Base-by-base conservation (phyloP, 140 eudicot genomes). In the Anethum foeniculum region DNA sequence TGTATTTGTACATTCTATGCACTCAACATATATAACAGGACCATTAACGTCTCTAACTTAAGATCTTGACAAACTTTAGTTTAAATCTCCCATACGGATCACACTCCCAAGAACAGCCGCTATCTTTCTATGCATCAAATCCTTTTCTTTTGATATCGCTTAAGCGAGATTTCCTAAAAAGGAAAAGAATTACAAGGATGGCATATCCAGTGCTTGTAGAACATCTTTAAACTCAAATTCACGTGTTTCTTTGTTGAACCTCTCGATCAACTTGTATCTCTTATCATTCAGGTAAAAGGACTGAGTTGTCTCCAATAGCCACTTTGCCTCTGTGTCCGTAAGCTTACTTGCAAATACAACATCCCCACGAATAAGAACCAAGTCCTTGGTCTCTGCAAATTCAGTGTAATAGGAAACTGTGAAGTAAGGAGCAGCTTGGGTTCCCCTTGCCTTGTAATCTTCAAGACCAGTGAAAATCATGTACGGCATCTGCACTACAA, bases 371-470 rank as follows among this genome's bases (percentile, higher is more conserved):
- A 91, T 88, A 77, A 91, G 92, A 76, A 94, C 92, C 85, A 91
- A 81, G 68, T 90, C 96, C 73, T 94, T 93, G 85, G 86, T 89
- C 68, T 92, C 95, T 65, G 93, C 90, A 86, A 94, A 94, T 71
- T 94, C 97, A n/a, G 85, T 90, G 89, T 94, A 94, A 82, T 94
- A 90, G 15, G 93, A 82, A 83, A 87, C 86, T 18, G 96, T 90
- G 86, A 92, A 87, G 81, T 92, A 94, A 14, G 97, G 98, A 32
- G 98, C 84, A 52, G 98, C 98, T 83, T 94, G 94, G 71, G 97
- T 94, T 80, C 97, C 97, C 90, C 94, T 91, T 39, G 98, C 97
- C 80, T 92, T 94, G 87, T 94, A 94, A 86, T 94, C 98, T 84
- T 94, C 98, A 80, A 94, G 98, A 67, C 98, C 96, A 4, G 97